Evolutionary conservation across 805 yeast species (phyloP), one percentile per base, ranked within the genome.

Genomic region (Wickerhamiella lipophila): DNA sequence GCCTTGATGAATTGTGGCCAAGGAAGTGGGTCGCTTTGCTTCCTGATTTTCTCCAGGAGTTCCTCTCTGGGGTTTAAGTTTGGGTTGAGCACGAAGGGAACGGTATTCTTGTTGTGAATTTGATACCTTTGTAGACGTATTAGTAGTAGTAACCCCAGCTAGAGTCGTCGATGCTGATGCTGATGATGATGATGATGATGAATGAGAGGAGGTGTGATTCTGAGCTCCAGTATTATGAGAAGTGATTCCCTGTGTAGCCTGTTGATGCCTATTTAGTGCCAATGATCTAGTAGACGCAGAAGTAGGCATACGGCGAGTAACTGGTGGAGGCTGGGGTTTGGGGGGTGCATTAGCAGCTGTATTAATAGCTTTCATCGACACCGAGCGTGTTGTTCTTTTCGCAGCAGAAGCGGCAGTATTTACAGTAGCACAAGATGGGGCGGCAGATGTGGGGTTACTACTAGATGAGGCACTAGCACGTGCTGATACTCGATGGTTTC

Each of bases 391-490:
- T 15, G 29, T 15, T 16, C 25, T 35, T 18, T 44, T 44, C 16
- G 47, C 47, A 18, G 39, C 47, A 6, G 47, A 44, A 6, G 47
- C 47, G 6, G 47, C 47, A 6, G 47, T 44, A 6, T 35, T 29
- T 9, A 19, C 46, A 12, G 46, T 30, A 13, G 46, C 46, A 22
- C 39, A 42, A n/a, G 46, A 19, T 5, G 46, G 46, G 2, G 23
- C 38, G 9, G 38, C 38, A 29, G 11, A 11, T 15, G 38, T n/a
- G 38, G 19, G 15, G 38, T 21, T 29, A 11, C n/a, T 29, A 29
- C 32, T 29, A 5, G 26, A 8, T 23, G n/a, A 29, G n/a, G 32
- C 3, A 29, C 11, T 29, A 7, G 32, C 32, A 3, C 32, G 32
- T 6, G 32, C 32, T 7, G 32, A 29, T 6, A 9, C 32, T 11